Percentiles rank a stretch among this genome's conserved stretches.
These are phyloP conservation scores for Radiomyces spectabilis DNA, from an alignment of 192 early-diverging fungal species.

Conservation along the genomic window DNA sequence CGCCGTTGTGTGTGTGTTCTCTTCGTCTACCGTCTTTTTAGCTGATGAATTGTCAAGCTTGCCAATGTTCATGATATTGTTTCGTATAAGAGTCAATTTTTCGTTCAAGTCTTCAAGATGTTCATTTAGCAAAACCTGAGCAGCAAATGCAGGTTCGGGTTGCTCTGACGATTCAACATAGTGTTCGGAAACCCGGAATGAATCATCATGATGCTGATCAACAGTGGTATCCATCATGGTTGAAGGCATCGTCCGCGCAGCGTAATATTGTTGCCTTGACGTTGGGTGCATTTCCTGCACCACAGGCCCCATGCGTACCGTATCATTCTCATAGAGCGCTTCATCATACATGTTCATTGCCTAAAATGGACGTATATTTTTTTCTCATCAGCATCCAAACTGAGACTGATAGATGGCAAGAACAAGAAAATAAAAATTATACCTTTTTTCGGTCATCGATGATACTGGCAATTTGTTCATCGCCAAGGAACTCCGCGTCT, in stretches of 20 bases:
- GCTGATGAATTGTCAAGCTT: too few relatives aligned
- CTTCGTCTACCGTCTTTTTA: too few relatives aligned
- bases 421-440: too few relatives aligned
- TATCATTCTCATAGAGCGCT: neutral
- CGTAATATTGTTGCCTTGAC: constrained; percentile 9
- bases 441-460: too few relatives aligned
- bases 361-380: too few relatives aligned
- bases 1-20: too few relatives aligned
- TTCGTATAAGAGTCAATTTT: constrained; percentile 19
- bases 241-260: constrained; percentile 7
- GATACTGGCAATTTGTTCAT: constrained; percentile 20
- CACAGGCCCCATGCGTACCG: neutral
- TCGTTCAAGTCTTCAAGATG: constrained; percentile 20
- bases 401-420: too few relatives aligned
- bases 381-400: too few relatives aligned
- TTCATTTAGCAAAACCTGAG: constrained; percentile 14
- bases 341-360: constrained; percentile 7
- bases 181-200: too few relatives aligned
- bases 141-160: neutral
- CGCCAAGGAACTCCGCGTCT: constrained; percentile 21
- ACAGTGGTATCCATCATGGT: neutral
- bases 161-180: too few relatives aligned
- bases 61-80: constrained; percentile 19
- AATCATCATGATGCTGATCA: neutral
- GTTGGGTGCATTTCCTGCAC: constrained; percentile 10